Evolutionary conservation across 768 basidiomycete genomes (phyloP).

Genomic region (Multifurca ochricompacta): DNA sequence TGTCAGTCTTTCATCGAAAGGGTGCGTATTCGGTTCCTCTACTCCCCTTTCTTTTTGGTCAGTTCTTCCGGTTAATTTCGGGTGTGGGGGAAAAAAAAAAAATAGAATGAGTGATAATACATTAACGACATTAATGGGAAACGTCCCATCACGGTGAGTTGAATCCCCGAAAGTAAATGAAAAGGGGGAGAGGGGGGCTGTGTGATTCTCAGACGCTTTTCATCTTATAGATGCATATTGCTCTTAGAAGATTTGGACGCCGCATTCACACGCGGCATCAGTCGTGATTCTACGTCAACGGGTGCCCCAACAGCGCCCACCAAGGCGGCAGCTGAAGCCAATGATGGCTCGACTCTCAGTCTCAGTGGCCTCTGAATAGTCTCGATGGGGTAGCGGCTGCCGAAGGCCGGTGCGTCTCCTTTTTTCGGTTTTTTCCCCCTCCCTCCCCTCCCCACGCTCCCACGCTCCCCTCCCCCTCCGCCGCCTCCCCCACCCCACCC

Average conservation of each 20-base stretch:
- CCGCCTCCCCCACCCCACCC: not conserved
- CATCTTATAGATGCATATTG: conserved; percentile 64
- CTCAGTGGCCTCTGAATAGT: conserved; percentile 82
- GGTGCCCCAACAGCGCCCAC: conserved; percentile 50
- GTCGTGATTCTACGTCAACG: conserved; percentile 73
- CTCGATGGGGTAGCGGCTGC: conserved; percentile 82
- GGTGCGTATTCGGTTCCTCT: conserved; percentile 38
- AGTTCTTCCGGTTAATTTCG: conserved; percentile 17
- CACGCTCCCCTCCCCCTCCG: no score
- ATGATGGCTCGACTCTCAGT: conserved; percentile 76
- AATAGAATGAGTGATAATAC: conserved; percentile 86
- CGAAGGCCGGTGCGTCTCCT: conserved; percentile 64
- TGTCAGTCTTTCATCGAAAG: conserved; percentile 80
- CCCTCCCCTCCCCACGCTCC: no score
- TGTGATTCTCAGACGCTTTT: conserved; percentile 18
- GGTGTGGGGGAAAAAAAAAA: no score
- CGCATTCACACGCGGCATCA: conserved; percentile 81
- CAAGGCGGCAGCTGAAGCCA: conserved; percentile 33
- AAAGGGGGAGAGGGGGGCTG: no score
- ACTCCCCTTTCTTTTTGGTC: no score
- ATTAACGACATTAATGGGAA: conserved; percentile 78
- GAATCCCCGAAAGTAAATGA: conserved; percentile 5
- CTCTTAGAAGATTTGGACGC: conserved; percentile 92
- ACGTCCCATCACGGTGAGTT: conserved; percentile 71
- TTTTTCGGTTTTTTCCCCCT: no score